These are phyloP conservation scores for Daldinia vernicosa DNA, from an alignment of 495 filamentous ascomycete genomes.

Conservation along the genomic window DNA sequence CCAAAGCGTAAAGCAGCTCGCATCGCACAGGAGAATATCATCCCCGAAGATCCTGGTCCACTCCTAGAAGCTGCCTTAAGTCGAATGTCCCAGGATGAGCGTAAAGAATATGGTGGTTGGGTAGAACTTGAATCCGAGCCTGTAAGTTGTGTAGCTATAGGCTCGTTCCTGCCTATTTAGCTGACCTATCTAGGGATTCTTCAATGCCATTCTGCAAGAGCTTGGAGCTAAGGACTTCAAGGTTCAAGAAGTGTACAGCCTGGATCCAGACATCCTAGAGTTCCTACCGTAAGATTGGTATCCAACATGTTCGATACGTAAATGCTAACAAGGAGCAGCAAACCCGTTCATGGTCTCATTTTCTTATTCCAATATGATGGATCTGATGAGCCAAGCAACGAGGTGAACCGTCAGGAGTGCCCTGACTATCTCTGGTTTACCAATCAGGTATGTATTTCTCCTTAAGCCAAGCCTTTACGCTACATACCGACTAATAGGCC, in stretches of 20 bases:
- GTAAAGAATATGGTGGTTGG: conserved; percentile 69
- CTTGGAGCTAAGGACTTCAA: conserved; percentile 78
- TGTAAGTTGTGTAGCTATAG: conserved; percentile 55
- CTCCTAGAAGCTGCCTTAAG: conserved; percentile 50
- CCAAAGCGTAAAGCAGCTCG: conserved; percentile 52
- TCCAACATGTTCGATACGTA: background rate
- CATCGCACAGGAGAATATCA: conserved; percentile 32
- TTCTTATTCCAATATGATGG: conserved; percentile 80
- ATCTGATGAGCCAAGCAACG: conserved; percentile 52
- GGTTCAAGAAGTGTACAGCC: conserved; percentile 78
- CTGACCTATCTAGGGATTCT: conserved; percentile 67
- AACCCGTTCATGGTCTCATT: conserved; percentile 82
- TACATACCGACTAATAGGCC: conserved; percentile 9
- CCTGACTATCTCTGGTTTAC: conserved; percentile 89
- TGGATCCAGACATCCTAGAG: conserved; percentile 75
- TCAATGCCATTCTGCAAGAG: conserved; percentile 82
- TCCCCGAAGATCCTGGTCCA: conserved; percentile 43
- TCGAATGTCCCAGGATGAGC: conserved; percentile 54
- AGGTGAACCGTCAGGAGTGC: conserved; percentile 52
- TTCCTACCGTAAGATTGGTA: conserved; percentile 65
- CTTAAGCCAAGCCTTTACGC: background rate
- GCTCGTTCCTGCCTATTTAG: background rate
- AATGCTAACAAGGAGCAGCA: conserved; percentile 50
- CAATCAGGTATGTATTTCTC: conserved; percentile 71
- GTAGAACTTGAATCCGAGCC: conserved; percentile 93